Evolutionary conservation across 345 rosid genomes (phyloP).

Genomic region (Acer negundo): DNA sequence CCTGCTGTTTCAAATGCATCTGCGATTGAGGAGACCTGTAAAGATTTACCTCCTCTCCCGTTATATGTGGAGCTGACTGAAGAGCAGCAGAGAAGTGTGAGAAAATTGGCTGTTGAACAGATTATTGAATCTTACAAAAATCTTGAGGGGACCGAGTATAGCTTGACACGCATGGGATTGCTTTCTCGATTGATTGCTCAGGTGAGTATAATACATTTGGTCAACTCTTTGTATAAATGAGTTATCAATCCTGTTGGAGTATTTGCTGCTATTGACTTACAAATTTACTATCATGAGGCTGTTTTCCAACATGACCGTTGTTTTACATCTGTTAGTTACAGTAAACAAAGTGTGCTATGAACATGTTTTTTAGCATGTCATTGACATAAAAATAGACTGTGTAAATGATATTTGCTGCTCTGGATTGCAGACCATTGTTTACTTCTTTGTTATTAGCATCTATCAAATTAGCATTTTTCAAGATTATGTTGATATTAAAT

Average conservation of each 20-base stretch:
- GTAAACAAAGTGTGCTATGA: not conserved
- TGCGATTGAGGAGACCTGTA: slow-evolving; percentile 63
- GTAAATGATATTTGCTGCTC: not conserved
- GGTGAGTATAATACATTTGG: slow-evolving; percentile 40
- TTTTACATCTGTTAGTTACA: not conserved
- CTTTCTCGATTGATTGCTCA: slow-evolving; percentile 85
- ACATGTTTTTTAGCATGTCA: not conserved
- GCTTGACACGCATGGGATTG: slow-evolving; percentile 58
- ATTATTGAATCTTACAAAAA: slow-evolving; percentile 72
- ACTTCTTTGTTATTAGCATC: not conserved
- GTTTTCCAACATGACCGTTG: not conserved
- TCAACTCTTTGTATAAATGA: not conserved
- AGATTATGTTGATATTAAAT: slow-evolving; percentile 4
- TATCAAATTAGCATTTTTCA: not conserved
- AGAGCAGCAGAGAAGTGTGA: slow-evolving; percentile 52
- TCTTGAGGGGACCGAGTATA: slow-evolving; percentile 52
- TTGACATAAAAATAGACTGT: not conserved
- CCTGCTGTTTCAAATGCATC: slow-evolving; percentile 41
- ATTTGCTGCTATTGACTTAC: not conserved
- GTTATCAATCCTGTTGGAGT: slow-evolving; percentile 13
- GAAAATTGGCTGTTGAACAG: slow-evolving; percentile 65
- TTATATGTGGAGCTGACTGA: slow-evolving; percentile 67
- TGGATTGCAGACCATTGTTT: not conserved
- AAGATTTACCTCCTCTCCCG: slow-evolving; percentile 70
- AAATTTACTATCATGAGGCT: not conserved